phyloP scores from a whole-genome alignment of 768 basidiomycete genomes.

The Pulveroboletus sp. region DNA sequence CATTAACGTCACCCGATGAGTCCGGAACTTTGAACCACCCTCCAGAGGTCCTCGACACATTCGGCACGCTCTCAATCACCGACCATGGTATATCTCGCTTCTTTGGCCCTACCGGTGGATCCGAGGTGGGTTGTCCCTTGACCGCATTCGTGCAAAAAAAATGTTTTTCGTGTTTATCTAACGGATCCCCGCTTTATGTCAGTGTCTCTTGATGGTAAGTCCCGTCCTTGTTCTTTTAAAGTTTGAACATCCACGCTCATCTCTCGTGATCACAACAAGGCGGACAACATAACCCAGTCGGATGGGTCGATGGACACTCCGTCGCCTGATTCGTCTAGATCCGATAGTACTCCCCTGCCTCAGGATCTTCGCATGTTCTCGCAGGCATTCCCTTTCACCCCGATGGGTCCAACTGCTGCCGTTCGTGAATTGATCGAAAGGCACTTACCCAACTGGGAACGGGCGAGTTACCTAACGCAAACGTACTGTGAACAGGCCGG shows the following conservation, averaged over 20 bases:
- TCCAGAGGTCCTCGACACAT: conserved; percentile 50
- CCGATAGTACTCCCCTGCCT: conserved; percentile 28
- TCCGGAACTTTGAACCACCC: conserved; percentile 12
- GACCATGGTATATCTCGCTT: conserved; percentile 61
- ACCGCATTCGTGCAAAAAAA: conserved; percentile 1
- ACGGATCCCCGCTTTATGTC: conserved; percentile 6
- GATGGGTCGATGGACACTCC: conserved; percentile 15
- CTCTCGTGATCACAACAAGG: conserved; percentile 11
- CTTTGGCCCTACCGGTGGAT: conserved; percentile 66
- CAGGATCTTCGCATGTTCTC: conserved; percentile 48
- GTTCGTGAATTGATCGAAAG: conserved; percentile 50
- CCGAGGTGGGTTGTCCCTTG: conserved; percentile 48
- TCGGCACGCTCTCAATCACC: conserved; percentile 59
- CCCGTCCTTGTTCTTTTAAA: conserved; percentile 3
- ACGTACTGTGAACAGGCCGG: conserved; percentile 46
- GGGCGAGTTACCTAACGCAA: conserved; percentile 43
- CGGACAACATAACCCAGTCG: conserved; percentile 19
- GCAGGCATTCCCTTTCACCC: conserved; percentile 62
- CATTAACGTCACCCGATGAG: conserved; percentile 25
- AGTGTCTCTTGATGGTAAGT: conserved; percentile 35
- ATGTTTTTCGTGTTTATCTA: conserved; percentile 6
- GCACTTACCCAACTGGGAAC: conserved; percentile 53
- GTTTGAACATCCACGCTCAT: conserved; percentile 6
- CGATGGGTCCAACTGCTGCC: conserved; percentile 45
- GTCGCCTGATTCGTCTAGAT: conserved; percentile 26